Base-by-base conservation (phyloP, 192 early-diverging fungal species). In the Backusella mclennaniae region DNA sequence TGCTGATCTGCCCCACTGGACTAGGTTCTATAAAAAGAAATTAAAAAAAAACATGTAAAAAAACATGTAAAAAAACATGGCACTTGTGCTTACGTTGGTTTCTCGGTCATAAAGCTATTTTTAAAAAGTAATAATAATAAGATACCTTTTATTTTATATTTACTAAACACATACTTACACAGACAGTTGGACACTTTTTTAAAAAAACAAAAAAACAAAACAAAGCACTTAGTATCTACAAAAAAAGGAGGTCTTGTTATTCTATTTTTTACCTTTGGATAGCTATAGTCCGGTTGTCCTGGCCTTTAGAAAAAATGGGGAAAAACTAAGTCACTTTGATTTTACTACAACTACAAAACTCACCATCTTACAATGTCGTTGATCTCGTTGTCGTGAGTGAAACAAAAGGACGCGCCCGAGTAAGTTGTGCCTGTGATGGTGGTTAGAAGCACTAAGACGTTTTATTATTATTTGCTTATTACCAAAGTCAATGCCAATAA, bases 401-500 rank as follows among this genome's bases (percentile, higher is more conserved):
- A 76, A 8, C 77, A 75, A 74, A 79, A 84, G 11, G 84, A 81
- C 35, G 77, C 82, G 29, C 85, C 85, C 23, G 82, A 84, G 72
- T 85, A 87, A 3, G 86, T 87, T 38, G 86, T 87, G 33, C 86
- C 86, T 83, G 78, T 76, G 33, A 35, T 46, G 11, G 5, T 42
- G 9, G 11, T 56, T 56, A 56, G 35, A 52, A 15, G 19, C 5
- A 66, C 35, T 38, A 46, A 6, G 6, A 11, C 5, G 14, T n/a
- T 19, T 73, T 33, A 26, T 9, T 17, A 21, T 29, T 26, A 23
- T 69, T 35, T 9, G 36, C 31, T 68, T 35, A 53, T 38, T 85
- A 85, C 83, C 84, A 73, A 87, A 84, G 44, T 85, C 86, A 46
- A 87, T 87, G 36, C 84, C 84, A 76, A 87, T 80, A 23, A 87